Conservation (phyloP, 192 early-diverging fungal genomes). For the Backusella liffmaniae region DNA sequence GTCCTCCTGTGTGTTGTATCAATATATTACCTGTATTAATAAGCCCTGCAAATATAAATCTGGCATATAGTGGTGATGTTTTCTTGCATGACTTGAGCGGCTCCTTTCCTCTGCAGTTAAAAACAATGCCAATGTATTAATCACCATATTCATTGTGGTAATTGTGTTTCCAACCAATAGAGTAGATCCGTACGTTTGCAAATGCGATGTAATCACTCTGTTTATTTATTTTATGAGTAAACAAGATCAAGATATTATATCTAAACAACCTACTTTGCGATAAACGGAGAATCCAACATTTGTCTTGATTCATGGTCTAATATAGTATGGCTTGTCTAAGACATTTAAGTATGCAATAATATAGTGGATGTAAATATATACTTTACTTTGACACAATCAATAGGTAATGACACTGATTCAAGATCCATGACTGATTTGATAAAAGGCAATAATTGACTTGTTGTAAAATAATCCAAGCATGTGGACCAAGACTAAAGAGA, state of each 20-base stretch:
- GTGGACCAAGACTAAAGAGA: slow-evolving; percentile 24
- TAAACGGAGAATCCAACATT: slow-evolving; percentile 17
- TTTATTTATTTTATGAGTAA: neutral
- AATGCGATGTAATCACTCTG: slow-evolving; percentile 51
- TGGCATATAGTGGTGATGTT: slow-evolving; percentile 49
- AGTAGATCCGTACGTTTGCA: slow-evolving; percentile 49
- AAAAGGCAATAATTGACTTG: slow-evolving; percentile 44
- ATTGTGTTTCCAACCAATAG: slow-evolving; percentile 49
- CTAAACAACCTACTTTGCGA: slow-evolving; percentile 12
- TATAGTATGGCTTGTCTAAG: slow-evolving; percentile 50
- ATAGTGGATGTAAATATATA: too few relatives aligned
- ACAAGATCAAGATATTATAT: neutral
- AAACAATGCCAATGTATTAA: slow-evolving; percentile 52
- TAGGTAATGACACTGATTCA: slow-evolving; percentile 50
- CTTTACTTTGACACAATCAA: slow-evolving; percentile 48
- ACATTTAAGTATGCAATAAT: neutral
- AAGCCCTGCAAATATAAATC: slow-evolving; percentile 51
- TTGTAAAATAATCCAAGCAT: slow-evolving; percentile 45
- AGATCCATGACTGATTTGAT: slow-evolving; percentile 51
- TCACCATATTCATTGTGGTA: slow-evolving; percentile 56
- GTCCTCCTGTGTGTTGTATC: neutral
- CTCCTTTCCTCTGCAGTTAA: slow-evolving; percentile 46
- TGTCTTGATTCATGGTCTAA: slow-evolving; percentile 43
- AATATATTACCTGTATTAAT: slow-evolving; percentile 33
- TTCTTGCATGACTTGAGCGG: slow-evolving; percentile 51